These are phyloP conservation scores for Phylloporus gajari DNA, from an alignment of 1,284 basidiomycete genomes.

Conservation along the genomic window DNA sequence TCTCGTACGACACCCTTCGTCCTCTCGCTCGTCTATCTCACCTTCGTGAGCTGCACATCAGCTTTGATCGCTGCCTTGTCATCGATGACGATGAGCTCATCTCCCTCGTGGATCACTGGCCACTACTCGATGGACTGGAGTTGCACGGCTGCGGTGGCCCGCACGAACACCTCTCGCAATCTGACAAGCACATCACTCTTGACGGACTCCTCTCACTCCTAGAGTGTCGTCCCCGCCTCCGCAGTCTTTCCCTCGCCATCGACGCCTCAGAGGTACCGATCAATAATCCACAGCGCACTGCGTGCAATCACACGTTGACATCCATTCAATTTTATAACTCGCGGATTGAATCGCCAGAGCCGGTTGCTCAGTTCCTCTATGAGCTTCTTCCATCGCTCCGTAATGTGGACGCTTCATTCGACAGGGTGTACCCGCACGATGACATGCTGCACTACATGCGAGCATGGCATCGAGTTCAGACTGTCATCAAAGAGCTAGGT, in stretches of 20 bases:
- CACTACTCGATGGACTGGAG: neutral
- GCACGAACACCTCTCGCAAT: neutral
- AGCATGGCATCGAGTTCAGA: too few relatives aligned
- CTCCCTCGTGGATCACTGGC: neutral
- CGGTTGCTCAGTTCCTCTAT: neutral
- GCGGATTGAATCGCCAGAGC: neutral
- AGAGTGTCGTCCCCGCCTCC: neutral
- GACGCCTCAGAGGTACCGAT: neutral
- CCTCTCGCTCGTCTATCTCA: neutral
- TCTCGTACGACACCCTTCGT: neutral
- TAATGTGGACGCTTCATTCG: too few relatives aligned
- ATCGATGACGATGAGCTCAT: constrained; percentile 9
- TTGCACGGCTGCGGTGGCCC: neutral
- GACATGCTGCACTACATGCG: too few relatives aligned
- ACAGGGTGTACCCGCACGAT: too few relatives aligned
- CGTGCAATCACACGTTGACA: too few relatives aligned
- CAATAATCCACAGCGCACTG: neutral
- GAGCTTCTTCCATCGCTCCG: neutral
- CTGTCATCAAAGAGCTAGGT: too few relatives aligned
- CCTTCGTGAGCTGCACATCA: neutral
- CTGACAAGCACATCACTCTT: neutral
- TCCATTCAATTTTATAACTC: too few relatives aligned
- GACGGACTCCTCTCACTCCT: neutral
- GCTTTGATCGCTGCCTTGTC: neutral
- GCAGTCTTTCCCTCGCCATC: neutral